Conservation (phyloP, 176 grass and related monocot genomes). For the Phyllostachys edulis region DNA sequence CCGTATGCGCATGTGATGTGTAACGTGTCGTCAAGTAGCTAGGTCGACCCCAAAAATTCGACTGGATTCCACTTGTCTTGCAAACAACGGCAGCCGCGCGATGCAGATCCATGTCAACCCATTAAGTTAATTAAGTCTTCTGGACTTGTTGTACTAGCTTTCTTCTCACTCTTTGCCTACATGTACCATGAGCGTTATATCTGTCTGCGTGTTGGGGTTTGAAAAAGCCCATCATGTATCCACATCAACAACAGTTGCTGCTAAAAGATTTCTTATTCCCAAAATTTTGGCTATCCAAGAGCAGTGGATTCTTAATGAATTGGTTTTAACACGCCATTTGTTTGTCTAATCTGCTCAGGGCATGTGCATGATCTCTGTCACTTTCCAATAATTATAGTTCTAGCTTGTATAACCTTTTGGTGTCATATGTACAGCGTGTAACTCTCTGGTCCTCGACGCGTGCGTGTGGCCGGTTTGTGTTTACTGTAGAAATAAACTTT, state of each 20-base stretch:
- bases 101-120: neutral
- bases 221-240: neutral
- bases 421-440: neutral
- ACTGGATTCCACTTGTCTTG: constrained; percentile 30
- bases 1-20: neutral
- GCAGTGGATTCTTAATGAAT: neutral
- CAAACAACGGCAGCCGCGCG: neutral
- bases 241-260: neutral
- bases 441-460: neutral
- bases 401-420: too few relatives aligned
- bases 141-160: neutral
- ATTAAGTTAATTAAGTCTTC: neutral
- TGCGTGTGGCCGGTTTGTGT: neutral
- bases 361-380: neutral
- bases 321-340: neutral
- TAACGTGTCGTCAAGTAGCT: constrained; percentile 20
- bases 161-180: constrained; percentile 2
- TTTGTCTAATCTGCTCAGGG: neutral
- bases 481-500: neutral
- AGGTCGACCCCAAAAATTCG: constrained; percentile 18
- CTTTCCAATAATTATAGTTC: neutral
- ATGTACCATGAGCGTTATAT: neutral
- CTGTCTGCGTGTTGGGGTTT: neutral
- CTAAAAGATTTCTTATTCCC: neutral
- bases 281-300: neutral